Conservation (phyloP, 1,284 basidiomycete species). For the Cystobasidiaceae sp. region DNA sequence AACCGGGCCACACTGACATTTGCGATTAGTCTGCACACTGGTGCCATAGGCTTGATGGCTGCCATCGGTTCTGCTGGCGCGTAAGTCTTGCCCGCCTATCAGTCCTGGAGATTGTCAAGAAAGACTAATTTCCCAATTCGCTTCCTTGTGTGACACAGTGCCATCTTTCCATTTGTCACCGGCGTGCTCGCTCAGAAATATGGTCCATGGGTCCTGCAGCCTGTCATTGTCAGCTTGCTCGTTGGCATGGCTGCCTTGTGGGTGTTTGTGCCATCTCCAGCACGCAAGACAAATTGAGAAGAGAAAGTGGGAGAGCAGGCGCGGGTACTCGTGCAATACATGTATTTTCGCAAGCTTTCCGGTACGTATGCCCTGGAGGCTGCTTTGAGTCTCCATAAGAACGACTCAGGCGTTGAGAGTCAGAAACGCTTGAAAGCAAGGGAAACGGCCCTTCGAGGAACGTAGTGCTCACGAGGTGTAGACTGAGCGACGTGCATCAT, state of each 20-base stretch:
- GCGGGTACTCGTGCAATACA: not conserved
- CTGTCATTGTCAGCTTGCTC: conserved; percentile 12
- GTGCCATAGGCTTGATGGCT: conserved; percentile 16
- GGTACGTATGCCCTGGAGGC: too few species aligned
- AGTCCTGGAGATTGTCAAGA: too few species aligned
- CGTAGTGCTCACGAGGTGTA: too few species aligned
- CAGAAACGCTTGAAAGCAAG: too few species aligned
- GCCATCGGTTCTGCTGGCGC: conserved; percentile 14
- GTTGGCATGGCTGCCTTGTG: conserved; percentile 17
- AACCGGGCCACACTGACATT: not conserved
- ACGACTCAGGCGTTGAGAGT: too few species aligned
- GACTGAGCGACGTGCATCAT: too few species aligned
- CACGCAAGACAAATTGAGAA: conserved; percentile 3
- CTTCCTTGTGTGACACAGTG: not conserved
- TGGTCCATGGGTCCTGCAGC: conserved; percentile 18
- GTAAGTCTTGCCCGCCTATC: conserved; percentile 17
- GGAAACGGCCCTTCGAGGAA: too few species aligned
- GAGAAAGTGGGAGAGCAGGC: too few species aligned
- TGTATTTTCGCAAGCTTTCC: too few species aligned
- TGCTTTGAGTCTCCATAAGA: too few species aligned
- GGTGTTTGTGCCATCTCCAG: conserved; percentile 15
- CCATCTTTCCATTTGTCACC: conserved; percentile 27
- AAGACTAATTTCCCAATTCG: too few species aligned
- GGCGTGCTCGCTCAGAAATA: conserved; percentile 5
- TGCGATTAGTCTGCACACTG: conserved; percentile 3